A percentile compares a stretch with the other conserved stretches of the same genome.
Evolutionary conservation across 768 basidiomycete genomes (phyloP).

Genomic region (Trametes cinnabarina): DNA sequence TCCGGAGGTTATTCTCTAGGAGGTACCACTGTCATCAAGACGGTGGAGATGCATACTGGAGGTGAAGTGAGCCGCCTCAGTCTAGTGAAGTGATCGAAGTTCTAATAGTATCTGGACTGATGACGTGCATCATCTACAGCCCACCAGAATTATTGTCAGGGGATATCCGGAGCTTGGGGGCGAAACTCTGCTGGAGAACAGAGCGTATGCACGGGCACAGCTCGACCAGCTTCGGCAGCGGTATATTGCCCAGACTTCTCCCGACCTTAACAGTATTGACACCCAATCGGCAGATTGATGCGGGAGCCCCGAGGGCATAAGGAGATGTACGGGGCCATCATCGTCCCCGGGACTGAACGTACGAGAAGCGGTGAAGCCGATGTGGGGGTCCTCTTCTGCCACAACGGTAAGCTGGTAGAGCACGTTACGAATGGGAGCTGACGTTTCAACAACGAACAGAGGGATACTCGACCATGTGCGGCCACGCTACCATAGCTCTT

Average conservation of each 20-base stretch:
- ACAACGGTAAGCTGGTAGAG: constrained; percentile 33
- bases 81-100: no score
- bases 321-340: constrained; percentile 43
- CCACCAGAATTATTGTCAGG: constrained; percentile 37
- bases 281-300: constrained; percentile 32
- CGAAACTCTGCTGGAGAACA: constrained; percentile 35
- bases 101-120: background rate
- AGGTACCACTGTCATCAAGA: constrained; percentile 23
- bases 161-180: constrained; percentile 37
- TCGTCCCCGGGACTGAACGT: constrained; percentile 37
- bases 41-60: constrained; percentile 40
- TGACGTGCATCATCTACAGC: constrained; percentile 26
- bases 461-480: constrained; percentile 45
- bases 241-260: background rate
- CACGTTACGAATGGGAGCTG: background rate
- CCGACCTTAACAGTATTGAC: background rate
- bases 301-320: constrained; percentile 38
- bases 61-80: constrained; percentile 32
- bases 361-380: constrained; percentile 35
- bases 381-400: constrained; percentile 42
- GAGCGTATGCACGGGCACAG: constrained; percentile 31
- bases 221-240: constrained; percentile 28
- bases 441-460: constrained; percentile 22
- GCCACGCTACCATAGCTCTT: constrained; percentile 41
- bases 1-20: background rate